Conservation (phyloP, 805 yeast genomes). For the Yamadazyma kitorensis region DNA sequence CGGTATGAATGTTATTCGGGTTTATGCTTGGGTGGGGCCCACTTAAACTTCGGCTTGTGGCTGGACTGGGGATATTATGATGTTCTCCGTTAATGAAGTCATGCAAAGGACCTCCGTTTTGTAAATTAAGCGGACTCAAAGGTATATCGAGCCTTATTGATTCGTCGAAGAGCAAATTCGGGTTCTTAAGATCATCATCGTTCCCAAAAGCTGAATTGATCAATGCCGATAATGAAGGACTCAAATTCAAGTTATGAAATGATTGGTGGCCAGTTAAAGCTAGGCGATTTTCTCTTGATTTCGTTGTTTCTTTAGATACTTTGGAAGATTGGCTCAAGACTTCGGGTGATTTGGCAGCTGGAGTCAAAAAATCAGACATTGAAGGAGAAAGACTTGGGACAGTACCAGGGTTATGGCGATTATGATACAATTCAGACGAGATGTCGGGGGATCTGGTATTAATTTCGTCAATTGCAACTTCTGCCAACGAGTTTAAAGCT, state of each 20-base stretch:
- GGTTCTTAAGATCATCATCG: conserved; percentile 18
- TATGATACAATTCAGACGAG: conserved; percentile 3
- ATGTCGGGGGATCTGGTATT: conserved; percentile 14
- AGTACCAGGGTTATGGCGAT: conserved; percentile 7
- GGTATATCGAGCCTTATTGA: conserved; percentile 21
- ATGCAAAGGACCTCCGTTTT: conserved; percentile 7
- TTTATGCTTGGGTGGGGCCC: conserved; percentile 2
- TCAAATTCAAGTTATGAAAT: conserved; percentile 21
- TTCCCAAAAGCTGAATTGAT: conserved; percentile 31
- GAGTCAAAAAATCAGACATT: conserved; percentile 11
- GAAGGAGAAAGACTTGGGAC: conserved; percentile 10
- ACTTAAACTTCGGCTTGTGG: too few relatives aligned
- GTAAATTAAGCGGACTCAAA: conserved; percentile 23
- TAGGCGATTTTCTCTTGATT: conserved; percentile 1
- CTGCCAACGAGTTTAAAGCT: conserved; percentile 31
- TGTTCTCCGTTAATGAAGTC: conserved; percentile 7
- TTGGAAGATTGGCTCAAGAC: conserved; percentile 3
- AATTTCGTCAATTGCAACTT: conserved; percentile 33
- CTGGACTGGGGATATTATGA: not conserved
- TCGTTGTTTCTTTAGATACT: not conserved
- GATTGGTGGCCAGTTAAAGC: conserved; percentile 2
- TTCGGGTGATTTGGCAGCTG: conserved; percentile 6
- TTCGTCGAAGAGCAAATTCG: conserved; percentile 13
- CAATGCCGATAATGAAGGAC: conserved; percentile 39
- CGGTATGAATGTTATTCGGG: conserved; percentile 2